Percentiles rank a stretch among this genome's conserved stretches.
Conservation (phyloP, 2,329 filamentous ascomycete species). For the Diplocarpon mali region DNA sequence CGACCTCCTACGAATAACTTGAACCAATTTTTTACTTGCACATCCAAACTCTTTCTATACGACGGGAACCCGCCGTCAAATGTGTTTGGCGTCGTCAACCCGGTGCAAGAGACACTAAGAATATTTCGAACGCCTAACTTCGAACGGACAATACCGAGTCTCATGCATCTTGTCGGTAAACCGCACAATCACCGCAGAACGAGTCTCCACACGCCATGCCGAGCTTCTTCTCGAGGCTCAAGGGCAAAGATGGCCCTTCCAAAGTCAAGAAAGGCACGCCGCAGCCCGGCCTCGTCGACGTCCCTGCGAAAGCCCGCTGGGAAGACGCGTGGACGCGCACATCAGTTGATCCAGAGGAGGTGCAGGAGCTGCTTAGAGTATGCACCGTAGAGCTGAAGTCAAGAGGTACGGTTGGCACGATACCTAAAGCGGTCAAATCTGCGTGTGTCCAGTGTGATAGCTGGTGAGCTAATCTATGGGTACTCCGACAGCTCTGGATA, state of each 20-base stretch:
- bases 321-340: constrained; percentile 79
- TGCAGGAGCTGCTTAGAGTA: constrained; percentile 73
- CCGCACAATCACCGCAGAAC: neutral
- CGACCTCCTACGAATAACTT: too few species aligned
- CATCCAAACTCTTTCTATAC: too few species aligned
- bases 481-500: constrained; percentile 60
- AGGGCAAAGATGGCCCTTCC: constrained; percentile 58
- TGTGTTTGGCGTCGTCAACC: too few species aligned
- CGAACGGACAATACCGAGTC: too few species aligned
- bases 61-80: too few species aligned
- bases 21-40: too few species aligned
- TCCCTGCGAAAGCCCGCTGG: constrained; percentile 63
- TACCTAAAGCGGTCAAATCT: constrained; percentile 19
- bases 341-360: constrained; percentile 77
- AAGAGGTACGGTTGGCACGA: constrained; percentile 55
- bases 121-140: too few species aligned
- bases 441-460: constrained; percentile 13
- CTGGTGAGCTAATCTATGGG: constrained; percentile 16
- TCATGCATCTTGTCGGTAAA: neutral
- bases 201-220: constrained; percentile 17
- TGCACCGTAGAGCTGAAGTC: constrained; percentile 90
- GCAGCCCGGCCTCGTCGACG: constrained; percentile 36
- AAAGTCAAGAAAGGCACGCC: constrained; percentile 53
- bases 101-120: too few species aligned
- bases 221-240: constrained; percentile 33